Base-by-base conservation (phyloP, 441 rosid genomes). In the Pelargonium fulgidum region DNA sequence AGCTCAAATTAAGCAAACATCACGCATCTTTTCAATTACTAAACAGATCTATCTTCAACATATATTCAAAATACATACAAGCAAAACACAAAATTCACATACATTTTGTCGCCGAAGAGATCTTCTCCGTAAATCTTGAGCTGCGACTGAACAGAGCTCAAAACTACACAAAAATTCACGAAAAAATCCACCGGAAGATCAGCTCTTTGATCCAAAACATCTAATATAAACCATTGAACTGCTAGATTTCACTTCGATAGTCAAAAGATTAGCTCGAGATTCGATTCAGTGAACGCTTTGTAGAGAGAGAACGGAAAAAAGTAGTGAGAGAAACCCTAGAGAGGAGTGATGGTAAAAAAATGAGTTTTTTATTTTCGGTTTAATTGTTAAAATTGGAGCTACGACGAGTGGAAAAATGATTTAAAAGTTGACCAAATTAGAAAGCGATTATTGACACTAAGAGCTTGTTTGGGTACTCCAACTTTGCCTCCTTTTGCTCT, bases 271-370 rank as follows among this genome's bases (percentile, higher is more conserved):
- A 59, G 36, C 63, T 59, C 63, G 33, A 8, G 63, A 16, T 20
- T 22, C 63, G 63, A 59, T 59, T 59, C 63, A 59, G 63, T 59
- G 63, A 22, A 22, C 17, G 24, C 24, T 54, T 54, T 54, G 9
- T 54, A 36, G 41, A 36, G 61, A 54, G 61, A 54, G 61, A 14
- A 7, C 7, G 61, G 22, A 54, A n/a, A 5, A 16, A 16, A 54
- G 61, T 54, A 56, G 62, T 20, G 63, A 59, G 63, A 59, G 63
- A 59, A 59, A 59, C 63, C 63, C 63, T 59, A 59, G 63, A 59
- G 33, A 59, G 36, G 63, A 59, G 63, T 59, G 63, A 59, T 4
- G 0, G 58, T 2, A 29, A 59, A 5, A 22, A 7, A 20, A 7
- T 10, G 9, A 20, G 24, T 20, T 58, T 58, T 50, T 50, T 50